Conservation (phyloP, 805 yeast genomes). For the Kazachstania psychrophila region DNA sequence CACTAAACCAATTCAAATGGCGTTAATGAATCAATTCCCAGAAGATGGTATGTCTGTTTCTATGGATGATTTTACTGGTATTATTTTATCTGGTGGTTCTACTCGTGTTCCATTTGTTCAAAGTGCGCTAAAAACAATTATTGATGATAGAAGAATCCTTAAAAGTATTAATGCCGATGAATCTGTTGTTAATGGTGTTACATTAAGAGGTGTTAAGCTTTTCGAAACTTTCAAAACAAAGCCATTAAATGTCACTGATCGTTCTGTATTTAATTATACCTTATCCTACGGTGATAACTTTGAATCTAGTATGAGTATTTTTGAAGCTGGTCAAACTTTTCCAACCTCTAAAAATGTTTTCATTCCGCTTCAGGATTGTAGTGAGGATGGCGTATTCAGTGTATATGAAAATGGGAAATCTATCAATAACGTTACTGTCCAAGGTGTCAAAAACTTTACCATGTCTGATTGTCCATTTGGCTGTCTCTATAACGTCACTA, state of each 20-base stretch:
- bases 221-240: constrained; percentile 60
- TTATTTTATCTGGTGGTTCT: constrained; percentile 83
- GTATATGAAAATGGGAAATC: constrained; percentile 23
- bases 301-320: constrained; percentile 29
- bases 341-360: constrained; percentile 24
- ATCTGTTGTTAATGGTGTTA: constrained; percentile 82
- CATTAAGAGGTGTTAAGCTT: constrained; percentile 70
- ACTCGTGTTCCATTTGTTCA: constrained; percentile 86
- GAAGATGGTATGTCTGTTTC: constrained; percentile 12
- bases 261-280: constrained; percentile 41
- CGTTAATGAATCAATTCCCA: constrained; percentile 34
- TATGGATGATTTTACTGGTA: constrained; percentile 43
- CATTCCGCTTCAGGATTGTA: constrained; percentile 28
- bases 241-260: constrained; percentile 47
- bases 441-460: constrained; percentile 29
- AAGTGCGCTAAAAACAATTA: constrained; percentile 41
- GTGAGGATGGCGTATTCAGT: constrained; percentile 29
- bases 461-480: constrained; percentile 33
- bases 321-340: constrained; percentile 39
- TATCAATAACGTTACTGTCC: constrained; percentile 12
- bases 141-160: constrained; percentile 55
- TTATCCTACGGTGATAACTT: constrained; percentile 24
- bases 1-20: constrained; percentile 44
- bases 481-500: constrained; percentile 33
- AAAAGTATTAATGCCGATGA: constrained; percentile 94